A percentile compares a stretch with the other conserved stretches of the same genome.
These are phyloP conservation scores for Pecoramyces ruminantium DNA, from an alignment of 192 early-diverging fungal genomes.

Conservation along the genomic window DNA sequence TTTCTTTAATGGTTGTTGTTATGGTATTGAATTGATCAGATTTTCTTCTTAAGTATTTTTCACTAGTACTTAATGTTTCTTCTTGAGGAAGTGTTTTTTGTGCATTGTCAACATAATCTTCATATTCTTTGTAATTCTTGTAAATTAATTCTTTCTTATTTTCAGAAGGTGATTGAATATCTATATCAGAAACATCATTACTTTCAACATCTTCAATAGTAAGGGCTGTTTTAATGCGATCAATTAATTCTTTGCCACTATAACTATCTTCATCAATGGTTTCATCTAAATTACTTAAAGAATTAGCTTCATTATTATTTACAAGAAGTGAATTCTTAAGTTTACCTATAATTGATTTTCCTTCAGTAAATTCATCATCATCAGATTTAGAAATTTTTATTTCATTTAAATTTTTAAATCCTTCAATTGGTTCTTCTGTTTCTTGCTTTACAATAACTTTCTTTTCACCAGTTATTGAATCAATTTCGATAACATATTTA, in stretches of 20 bases:
- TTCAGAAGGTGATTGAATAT: background rate
- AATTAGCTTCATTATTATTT: background rate
- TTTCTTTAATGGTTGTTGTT: too few relatives aligned
- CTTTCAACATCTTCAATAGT: background rate
- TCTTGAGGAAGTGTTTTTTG: too few relatives aligned
- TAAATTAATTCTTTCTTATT: background rate
- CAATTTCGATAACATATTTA: too few relatives aligned
- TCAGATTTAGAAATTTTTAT: background rate
- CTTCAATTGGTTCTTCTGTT: too few relatives aligned
- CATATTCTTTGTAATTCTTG: background rate
- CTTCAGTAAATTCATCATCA: background rate
- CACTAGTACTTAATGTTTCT: background rate
- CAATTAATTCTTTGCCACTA: background rate
- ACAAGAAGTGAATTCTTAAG: background rate
- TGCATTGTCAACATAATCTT: background rate
- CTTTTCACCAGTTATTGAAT: too few relatives aligned
- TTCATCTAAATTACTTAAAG: background rate
- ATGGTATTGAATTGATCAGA: background rate
- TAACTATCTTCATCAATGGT: background rate
- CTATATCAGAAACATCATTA: background rate
- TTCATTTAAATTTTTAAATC: background rate
- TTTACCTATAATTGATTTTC: background rate
- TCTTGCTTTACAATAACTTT: too few relatives aligned
- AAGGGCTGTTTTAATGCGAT: background rate
- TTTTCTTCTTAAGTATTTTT: background rate